These are phyloP conservation scores for Trichoderma atroviride DNA, from an alignment of 2,329 filamentous ascomycete genomes.

Conservation along the genomic window DNA sequence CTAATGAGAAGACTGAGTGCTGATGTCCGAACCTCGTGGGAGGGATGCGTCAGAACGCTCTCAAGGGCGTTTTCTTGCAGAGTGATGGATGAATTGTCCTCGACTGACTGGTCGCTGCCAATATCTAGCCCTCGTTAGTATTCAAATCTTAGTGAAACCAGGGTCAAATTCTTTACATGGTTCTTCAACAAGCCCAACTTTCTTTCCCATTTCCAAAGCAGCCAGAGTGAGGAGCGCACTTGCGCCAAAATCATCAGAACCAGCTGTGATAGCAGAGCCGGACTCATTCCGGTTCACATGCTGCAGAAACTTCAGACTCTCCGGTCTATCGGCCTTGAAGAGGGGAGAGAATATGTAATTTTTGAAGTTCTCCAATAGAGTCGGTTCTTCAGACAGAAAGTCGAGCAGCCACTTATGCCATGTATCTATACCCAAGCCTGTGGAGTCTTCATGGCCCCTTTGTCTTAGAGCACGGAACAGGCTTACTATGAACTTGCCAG, in stretches of 20 bases:
- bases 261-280: slow-evolving; percentile 47
- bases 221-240: slow-evolving; percentile 65
- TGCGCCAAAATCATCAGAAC: slow-evolving; percentile 50
- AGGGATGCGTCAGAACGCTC: slow-evolving; percentile 56
- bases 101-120: slow-evolving; percentile 29
- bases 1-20: slow-evolving; percentile 79
- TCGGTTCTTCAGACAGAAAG: slow-evolving; percentile 51
- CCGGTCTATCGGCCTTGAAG: slow-evolving; percentile 59
- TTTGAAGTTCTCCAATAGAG: slow-evolving; percentile 64
- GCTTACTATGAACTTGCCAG: slow-evolving; percentile 63
- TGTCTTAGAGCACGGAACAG: slow-evolving; percentile 54
- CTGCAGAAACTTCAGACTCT: slow-evolving; percentile 60
- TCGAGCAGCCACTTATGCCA: slow-evolving; percentile 62
- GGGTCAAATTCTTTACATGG: slow-evolving; percentile 50
- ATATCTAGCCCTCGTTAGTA: slow-evolving; percentile 37
- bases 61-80: slow-evolving; percentile 52
- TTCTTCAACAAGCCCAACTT: slow-evolving; percentile 69
- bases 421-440: slow-evolving; percentile 41
- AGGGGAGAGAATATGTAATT: slow-evolving; percentile 65
- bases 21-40: slow-evolving; percentile 71
- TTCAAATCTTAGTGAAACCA: background rate
- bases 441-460: slow-evolving; percentile 32
- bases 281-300: slow-evolving; percentile 56
- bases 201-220: slow-evolving; percentile 72
- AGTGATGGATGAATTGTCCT: slow-evolving; percentile 37